Evolutionary conservation across 1,284 basidiomycete species (phyloP).

Genomic region (Meira miltonrushii): DNA sequence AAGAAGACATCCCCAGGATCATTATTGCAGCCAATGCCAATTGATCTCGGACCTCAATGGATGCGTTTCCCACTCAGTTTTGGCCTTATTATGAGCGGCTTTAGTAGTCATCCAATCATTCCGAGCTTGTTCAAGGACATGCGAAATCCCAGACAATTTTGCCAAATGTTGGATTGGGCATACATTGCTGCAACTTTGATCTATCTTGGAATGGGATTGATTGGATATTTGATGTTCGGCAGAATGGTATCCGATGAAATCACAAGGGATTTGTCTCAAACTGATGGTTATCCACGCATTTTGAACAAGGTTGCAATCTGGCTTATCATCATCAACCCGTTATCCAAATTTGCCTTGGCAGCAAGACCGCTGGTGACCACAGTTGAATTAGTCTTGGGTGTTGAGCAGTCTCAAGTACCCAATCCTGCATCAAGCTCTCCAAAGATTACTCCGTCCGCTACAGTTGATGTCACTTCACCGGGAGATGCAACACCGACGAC

Average conservation of each 20-base stretch:
- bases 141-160: slow-evolving; percentile 73
- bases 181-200: slow-evolving; percentile 75
- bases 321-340: slow-evolving; percentile 74
- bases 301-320: slow-evolving; percentile 77
- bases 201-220: slow-evolving; percentile 73
- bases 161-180: slow-evolving; percentile 77
- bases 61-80: slow-evolving; percentile 62
- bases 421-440: too few relatives aligned
- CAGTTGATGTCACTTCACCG: too few relatives aligned
- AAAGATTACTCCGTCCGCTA: too few relatives aligned
- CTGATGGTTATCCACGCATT: slow-evolving; percentile 67
- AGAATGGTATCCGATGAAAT: slow-evolving; percentile 67
- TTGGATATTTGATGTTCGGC: slow-evolving; percentile 66
- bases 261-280: slow-evolving; percentile 73
- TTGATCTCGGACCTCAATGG: slow-evolving; percentile 60
- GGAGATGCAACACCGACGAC: too few relatives aligned
- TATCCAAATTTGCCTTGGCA: slow-evolving; percentile 77
- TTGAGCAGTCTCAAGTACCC: slow-evolving; percentile 18
- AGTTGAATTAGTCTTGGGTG: slow-evolving; percentile 43
- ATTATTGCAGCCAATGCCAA: slow-evolving; percentile 8
- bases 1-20: slow-evolving; percentile 56
- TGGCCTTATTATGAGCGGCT: slow-evolving; percentile 94
- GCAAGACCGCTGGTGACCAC: slow-evolving; percentile 62
- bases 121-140: slow-evolving; percentile 86
- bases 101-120: slow-evolving; percentile 87